Evolutionary conservation across 257 asterid species (phyloP).

Genomic region (Solanum habrochaites): DNA sequence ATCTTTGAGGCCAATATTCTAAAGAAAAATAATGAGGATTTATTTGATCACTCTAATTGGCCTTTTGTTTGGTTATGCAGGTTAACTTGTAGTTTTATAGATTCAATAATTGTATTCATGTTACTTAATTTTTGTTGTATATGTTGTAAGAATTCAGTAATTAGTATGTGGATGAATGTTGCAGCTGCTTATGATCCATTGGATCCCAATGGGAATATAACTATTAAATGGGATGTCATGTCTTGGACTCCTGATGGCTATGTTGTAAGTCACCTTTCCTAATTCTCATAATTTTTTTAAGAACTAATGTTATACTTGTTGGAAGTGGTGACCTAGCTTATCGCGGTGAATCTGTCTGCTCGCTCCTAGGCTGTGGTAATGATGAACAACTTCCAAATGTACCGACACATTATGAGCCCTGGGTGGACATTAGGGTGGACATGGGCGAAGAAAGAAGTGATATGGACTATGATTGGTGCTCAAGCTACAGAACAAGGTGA

Average conservation of each 20-base stretch:
- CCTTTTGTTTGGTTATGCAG: conserved; percentile 27
- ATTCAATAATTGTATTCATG: neutral
- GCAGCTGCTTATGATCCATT: conserved; percentile 78
- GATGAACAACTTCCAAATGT: conserved; percentile 57
- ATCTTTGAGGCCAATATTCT: neutral
- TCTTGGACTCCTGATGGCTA: conserved; percentile 92
- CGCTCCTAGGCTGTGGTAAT: neutral
- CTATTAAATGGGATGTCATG: conserved; percentile 88
- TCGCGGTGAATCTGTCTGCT: neutral
- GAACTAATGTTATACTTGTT: no score
- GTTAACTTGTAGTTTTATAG: conserved; percentile 2
- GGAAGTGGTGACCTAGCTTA: no score
- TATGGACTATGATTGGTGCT: conserved; percentile 56
- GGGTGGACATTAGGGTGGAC: conserved; percentile 78
- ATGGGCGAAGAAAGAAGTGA: conserved; percentile 74
- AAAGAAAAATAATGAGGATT: conserved; percentile 15
- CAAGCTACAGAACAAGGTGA: conserved; percentile 76
- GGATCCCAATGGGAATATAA: conserved; percentile 86
- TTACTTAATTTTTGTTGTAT: neutral
- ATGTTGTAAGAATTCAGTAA: neutral
- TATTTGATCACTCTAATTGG: conserved; percentile 5
- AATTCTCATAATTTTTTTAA: neutral
- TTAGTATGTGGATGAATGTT: neutral
- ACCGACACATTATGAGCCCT: conserved; percentile 64
- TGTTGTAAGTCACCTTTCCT: conserved; percentile 31